These are phyloP conservation scores for Magnolia kwangsiensis DNA, from an alignment of 164 flowering plant species.

Conservation along the genomic window DNA sequence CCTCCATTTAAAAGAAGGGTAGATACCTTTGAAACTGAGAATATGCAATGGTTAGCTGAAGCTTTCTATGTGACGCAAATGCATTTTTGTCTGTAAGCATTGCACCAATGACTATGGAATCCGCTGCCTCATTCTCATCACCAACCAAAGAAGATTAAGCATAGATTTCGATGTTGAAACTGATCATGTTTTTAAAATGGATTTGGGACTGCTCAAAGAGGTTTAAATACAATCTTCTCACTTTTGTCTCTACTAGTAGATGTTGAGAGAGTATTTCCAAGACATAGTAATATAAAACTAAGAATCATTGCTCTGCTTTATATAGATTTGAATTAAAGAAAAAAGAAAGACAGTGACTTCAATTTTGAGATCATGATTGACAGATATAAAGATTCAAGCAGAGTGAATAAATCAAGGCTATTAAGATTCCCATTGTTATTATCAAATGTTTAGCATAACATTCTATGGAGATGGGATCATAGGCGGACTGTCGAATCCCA, in stretches of 20 bases:
- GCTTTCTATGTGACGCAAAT: neutral
- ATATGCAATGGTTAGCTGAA: slow-evolving; percentile 5
- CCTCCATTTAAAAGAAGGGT: slow-evolving; percentile 18
- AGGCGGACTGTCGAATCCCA: too few species aligned
- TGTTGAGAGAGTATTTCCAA: neutral
- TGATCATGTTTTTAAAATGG: neutral
- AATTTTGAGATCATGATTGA: too few species aligned
- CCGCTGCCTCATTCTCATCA: slow-evolving; percentile 10
- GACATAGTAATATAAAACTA: neutral
- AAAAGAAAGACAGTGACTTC: too few species aligned
- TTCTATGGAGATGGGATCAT: too few species aligned
- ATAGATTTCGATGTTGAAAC: slow-evolving; percentile 5
- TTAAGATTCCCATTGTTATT: too few species aligned
- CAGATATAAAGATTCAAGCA: too few species aligned
- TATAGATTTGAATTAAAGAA: neutral
- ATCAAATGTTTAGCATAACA: too few species aligned
- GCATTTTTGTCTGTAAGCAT: neutral
- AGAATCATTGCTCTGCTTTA: neutral
- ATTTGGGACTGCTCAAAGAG: neutral
- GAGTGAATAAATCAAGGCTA: too few species aligned
- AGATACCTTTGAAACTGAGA: slow-evolving; percentile 15
- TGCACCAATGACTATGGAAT: neutral
- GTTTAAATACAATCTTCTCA: neutral
- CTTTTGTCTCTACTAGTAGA: neutral
- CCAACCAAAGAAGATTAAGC: neutral